Percentiles rank a stretch among this genome's conserved stretches.
phyloP scores from a whole-genome alignment of 2,329 filamentous ascomycete species.

The Chaetoscypha palmicola region DNA sequence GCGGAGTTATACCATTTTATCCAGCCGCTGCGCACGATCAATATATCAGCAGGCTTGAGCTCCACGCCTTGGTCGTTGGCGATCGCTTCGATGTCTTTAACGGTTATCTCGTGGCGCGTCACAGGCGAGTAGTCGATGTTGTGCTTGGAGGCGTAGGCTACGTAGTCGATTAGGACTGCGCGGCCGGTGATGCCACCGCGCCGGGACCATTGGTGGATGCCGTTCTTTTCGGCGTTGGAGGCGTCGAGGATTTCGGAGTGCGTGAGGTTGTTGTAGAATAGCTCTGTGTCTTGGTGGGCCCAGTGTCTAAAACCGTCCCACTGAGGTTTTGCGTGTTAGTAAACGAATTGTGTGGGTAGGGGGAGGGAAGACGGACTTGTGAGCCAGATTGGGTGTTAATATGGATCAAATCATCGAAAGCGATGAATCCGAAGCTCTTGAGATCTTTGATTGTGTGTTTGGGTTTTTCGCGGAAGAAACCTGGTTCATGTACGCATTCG shows the following conservation, averaged over 20 bases:
- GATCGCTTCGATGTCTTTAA: slow-evolving; percentile 37
- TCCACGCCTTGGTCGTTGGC: slow-evolving; percentile 39
- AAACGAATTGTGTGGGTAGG: neutral
- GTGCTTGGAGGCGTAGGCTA: slow-evolving; percentile 32
- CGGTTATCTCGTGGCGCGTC: slow-evolving; percentile 30
- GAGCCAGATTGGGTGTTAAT: slow-evolving; percentile 41
- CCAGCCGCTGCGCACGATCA: slow-evolving; percentile 43
- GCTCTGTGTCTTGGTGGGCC: slow-evolving; percentile 21
- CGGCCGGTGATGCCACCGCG: slow-evolving; percentile 45
- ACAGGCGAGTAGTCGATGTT: slow-evolving; percentile 33
- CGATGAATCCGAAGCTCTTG: slow-evolving; percentile 29
- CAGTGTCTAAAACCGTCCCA: slow-evolving; percentile 40
- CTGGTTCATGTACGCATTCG: slow-evolving; percentile 14
- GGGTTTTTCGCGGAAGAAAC: slow-evolving; percentile 14
- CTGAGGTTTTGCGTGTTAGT: slow-evolving; percentile 34
- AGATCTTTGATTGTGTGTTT: slow-evolving; percentile 14
- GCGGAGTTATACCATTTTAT: slow-evolving; percentile 32
- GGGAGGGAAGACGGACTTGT: slow-evolving; percentile 23
- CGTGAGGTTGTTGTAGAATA: slow-evolving; percentile 30
- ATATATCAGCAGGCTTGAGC: slow-evolving; percentile 42
- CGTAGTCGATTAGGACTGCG: slow-evolving; percentile 46
- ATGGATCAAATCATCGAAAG: slow-evolving; percentile 47
- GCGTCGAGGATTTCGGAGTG: slow-evolving; percentile 23
- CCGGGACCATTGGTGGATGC: slow-evolving; percentile 12
- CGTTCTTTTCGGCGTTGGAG: slow-evolving; percentile 31